These are phyloP conservation scores for Claviceps lovelessii DNA, from an alignment of 2,329 filamentous ascomycete genomes.

Conservation along the genomic window DNA sequence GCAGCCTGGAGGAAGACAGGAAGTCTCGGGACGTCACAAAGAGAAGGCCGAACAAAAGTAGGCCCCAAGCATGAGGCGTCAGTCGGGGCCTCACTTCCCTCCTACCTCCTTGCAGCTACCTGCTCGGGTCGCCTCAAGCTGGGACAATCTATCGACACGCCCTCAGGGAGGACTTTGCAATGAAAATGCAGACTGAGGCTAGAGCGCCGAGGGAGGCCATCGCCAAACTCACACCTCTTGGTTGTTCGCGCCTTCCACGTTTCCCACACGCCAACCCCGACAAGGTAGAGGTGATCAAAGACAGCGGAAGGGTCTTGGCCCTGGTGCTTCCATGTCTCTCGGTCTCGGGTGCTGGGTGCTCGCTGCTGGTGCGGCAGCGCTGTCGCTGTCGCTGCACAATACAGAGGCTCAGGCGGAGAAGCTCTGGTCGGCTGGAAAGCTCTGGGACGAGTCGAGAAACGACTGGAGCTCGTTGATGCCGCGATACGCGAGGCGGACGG, in stretches of 20 bases:
- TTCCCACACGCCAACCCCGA: not conserved
- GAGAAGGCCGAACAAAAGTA: not conserved
- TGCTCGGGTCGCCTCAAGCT: not conserved
- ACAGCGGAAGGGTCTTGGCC: slow-evolving; percentile 7
- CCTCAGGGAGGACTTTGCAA: not conserved
- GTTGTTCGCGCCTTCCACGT: not conserved
- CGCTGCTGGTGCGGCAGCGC: too few relatives aligned
- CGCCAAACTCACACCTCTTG: not conserved
- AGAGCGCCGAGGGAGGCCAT: not conserved
- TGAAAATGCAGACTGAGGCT: not conserved
- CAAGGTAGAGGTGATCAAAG: slow-evolving; percentile 10
- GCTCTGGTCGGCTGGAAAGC: not conserved
- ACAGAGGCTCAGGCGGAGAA: not conserved
- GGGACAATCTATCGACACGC: slow-evolving; percentile 3
- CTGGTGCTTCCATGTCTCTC: too few relatives aligned
- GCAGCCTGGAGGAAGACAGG: not conserved
- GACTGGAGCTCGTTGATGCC: not conserved
- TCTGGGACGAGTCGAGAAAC: not conserved
- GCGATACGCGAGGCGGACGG: not conserved
- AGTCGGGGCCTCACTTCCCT: not conserved
- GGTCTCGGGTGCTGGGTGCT: too few relatives aligned
- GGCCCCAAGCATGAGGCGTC: not conserved
- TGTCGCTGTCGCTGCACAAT: too few relatives aligned
- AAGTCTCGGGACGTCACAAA: not conserved
- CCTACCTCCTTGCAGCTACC: not conserved